A percentile compares a stretch with the other conserved stretches of the same genome.
Evolutionary conservation across 768 basidiomycete genomes (phyloP).

Genomic region (Porphyrellus cyaneotinctus): DNA sequence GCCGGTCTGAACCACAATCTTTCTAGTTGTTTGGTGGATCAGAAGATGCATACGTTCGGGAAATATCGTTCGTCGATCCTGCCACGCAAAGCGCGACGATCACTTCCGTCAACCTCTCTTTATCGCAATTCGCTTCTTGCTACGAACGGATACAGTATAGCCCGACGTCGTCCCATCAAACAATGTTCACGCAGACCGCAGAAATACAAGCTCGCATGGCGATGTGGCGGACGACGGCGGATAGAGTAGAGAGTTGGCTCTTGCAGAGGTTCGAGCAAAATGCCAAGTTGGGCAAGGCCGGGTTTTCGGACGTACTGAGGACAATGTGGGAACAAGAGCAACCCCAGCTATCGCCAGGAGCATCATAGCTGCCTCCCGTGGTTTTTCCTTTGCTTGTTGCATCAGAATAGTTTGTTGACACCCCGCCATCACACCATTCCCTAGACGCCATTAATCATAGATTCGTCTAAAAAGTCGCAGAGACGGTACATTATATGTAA

Average conservation of each 20-base stretch:
- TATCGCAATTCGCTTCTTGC: conserved; percentile 93
- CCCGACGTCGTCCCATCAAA: conserved; percentile 60
- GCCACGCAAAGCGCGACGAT: conserved; percentile 74
- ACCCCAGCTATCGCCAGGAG: conserved; percentile 32
- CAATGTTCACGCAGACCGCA: conserved; percentile 84
- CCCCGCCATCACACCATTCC: conserved; percentile 6
- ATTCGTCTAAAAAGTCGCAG: conserved; percentile 22
- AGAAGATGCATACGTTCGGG: conserved; percentile 91
- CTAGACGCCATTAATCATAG: conserved; percentile 24
- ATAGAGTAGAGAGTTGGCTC: conserved; percentile 81
- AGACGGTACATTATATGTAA: conserved; percentile 28
- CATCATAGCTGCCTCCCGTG: conserved; percentile 21
- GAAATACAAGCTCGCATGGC: conserved; percentile 82
- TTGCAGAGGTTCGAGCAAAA: conserved; percentile 90
- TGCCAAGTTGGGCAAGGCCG: conserved; percentile 82
- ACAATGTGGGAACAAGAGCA: conserved; percentile 74
- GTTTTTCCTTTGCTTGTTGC: conserved; percentile 4
- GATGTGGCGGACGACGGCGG: conserved; percentile 77
- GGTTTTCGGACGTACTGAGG: conserved; percentile 85
- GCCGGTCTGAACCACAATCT: conserved; percentile 1
- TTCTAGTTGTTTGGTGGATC: conserved; percentile 83
- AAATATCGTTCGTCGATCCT: conserved; percentile 92
- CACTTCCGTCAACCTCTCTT: conserved; percentile 87
- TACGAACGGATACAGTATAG: conserved; percentile 86
- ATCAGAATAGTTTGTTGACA: conserved; percentile 5